These are phyloP conservation scores for Epichloe baconii DNA, from an alignment of 2,329 filamentous ascomycete genomes.

Conservation along the genomic window DNA sequence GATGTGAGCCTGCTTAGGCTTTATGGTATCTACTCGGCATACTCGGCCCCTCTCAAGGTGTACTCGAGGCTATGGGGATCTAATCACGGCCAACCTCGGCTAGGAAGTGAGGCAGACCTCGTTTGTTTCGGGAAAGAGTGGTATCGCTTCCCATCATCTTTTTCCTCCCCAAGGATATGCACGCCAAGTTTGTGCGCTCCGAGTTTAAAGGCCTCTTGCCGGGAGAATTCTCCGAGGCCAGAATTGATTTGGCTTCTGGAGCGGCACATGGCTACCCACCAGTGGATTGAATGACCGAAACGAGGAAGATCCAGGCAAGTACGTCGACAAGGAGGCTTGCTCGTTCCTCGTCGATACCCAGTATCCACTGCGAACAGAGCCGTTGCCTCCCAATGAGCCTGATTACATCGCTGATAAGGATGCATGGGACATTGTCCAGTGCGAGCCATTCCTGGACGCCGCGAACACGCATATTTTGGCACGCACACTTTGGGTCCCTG, in stretches of 20 bases:
- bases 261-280: constrained; percentile 74
- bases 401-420: constrained; percentile 61
- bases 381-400: constrained; percentile 57
- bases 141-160: constrained; percentile 94
- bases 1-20: constrained; percentile 58
- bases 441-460: constrained; percentile 69
- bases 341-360: constrained; percentile 80
- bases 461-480: constrained; percentile 59
- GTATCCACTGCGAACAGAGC: constrained; percentile 44
- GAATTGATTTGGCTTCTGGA: constrained; percentile 55
- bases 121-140: constrained; percentile 94
- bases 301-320: constrained; percentile 74
- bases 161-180: constrained; percentile 76
- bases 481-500: constrained; percentile 71
- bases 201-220: constrained; percentile 83
- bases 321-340: constrained; percentile 64
- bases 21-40: constrained; percentile 65
- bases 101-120: constrained; percentile 49
- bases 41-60: constrained; percentile 64
- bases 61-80: constrained; percentile 54
- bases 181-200: constrained; percentile 79
- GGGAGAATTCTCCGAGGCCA: constrained; percentile 73
- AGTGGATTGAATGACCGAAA: constrained; percentile 87
- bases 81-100: constrained; percentile 23
- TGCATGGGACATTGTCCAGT: constrained; percentile 69